Conservation (phyloP, 306 rosid species). For the Castanea sativa region DNA sequence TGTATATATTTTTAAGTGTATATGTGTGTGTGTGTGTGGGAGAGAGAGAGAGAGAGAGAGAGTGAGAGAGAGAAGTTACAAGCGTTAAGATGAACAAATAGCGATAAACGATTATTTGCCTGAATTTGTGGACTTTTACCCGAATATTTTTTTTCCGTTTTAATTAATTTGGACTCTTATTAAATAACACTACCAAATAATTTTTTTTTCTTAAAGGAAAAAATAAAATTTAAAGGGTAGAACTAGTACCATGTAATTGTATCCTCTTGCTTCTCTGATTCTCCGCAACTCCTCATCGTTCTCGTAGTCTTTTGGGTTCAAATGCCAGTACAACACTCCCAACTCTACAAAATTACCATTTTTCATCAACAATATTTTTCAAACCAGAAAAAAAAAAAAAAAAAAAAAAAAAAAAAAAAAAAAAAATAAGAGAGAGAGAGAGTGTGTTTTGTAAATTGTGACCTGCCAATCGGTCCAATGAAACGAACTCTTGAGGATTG, state of each 20-base stretch:
- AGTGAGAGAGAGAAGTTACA: no score
- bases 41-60: no score
- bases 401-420: neutral
- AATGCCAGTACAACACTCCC: conserved; percentile 56
- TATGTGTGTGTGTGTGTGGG: no score
- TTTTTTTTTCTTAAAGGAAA: neutral
- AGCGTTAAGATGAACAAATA: no score
- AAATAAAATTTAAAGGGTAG: neutral
- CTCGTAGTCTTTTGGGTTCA: conserved; percentile 46
- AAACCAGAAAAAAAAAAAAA: neutral
- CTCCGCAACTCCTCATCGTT: conserved; percentile 60
- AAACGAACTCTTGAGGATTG: conserved; percentile 51
- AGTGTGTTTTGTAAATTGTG: neutral
- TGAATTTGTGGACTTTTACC: neutral
- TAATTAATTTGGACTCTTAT: neutral
- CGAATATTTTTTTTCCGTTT: neutral
- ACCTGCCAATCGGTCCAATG: conserved; percentile 65
- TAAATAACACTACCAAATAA: neutral
- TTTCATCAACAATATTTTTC: neutral
- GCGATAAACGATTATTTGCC: no score
- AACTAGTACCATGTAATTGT: conserved; percentile 78
- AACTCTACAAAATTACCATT: conserved; percentile 30
- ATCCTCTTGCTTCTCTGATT: conserved; percentile 75
- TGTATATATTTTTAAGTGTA: no score
- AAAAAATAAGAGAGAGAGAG: neutral